Conservation (phyloP, 2,329 filamentous ascomycete species). For the Chrysosporium keratinophilum region DNA sequence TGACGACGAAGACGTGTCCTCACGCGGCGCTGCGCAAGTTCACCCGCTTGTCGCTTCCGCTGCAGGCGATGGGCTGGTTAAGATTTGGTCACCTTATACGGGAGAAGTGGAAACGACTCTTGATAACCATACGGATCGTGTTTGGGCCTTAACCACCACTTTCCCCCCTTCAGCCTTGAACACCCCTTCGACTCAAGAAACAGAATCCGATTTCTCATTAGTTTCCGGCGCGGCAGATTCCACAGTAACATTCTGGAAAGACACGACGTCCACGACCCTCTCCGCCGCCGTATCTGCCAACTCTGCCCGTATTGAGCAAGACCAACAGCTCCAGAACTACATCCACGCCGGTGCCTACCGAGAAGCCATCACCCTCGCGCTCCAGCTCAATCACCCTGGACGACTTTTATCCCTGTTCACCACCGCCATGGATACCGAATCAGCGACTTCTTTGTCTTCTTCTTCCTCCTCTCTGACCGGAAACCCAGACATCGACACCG, state of each 20-base stretch:
- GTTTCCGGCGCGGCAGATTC: slow-evolving; percentile 89
- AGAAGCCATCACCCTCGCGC: slow-evolving; percentile 80
- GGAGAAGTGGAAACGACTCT: slow-evolving; percentile 81
- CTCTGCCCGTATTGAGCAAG: slow-evolving; percentile 76
- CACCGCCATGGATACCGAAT: slow-evolving; percentile 50
- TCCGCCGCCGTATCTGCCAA: slow-evolving; percentile 62
- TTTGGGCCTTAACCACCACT: slow-evolving; percentile 76
- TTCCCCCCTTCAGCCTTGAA: slow-evolving; percentile 27
- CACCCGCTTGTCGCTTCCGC: slow-evolving; percentile 59
- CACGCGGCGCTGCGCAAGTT: slow-evolving; percentile 25
- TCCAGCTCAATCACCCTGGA: slow-evolving; percentile 89
- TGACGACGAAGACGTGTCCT: slow-evolving; percentile 23
- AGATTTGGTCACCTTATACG: slow-evolving; percentile 82
- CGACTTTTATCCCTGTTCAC: slow-evolving; percentile 77
- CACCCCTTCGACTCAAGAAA: not conserved
- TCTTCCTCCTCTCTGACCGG: slow-evolving; percentile 34
- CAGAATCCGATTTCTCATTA: slow-evolving; percentile 49
- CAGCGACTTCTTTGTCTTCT: slow-evolving; percentile 25
- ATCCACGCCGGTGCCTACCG: slow-evolving; percentile 80
- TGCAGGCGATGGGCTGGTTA: slow-evolving; percentile 87
- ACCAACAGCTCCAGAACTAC: slow-evolving; percentile 88
- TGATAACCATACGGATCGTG: slow-evolving; percentile 92
- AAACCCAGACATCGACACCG: slow-evolving; percentile 60
- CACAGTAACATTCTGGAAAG: slow-evolving; percentile 88
- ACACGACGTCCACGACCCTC: slow-evolving; percentile 74